Evolutionary conservation across 805 yeast genomes (phyloP), one percentile per base, ranked within the genome.

Genomic region (Ogataea nakhonphanomensis): DNA sequence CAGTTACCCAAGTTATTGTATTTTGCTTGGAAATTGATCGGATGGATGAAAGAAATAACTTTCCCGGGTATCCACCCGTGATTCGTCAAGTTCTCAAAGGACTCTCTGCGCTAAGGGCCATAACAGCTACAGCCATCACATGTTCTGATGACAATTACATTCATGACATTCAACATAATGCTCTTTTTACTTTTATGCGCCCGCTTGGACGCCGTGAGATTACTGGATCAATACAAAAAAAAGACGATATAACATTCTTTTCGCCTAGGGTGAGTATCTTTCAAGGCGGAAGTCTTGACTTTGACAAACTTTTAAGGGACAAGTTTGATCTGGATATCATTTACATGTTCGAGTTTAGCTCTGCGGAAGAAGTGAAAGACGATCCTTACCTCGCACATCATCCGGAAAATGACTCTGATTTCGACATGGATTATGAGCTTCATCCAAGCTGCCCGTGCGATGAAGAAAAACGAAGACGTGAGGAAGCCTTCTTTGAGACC

Each of bases 151-250:
- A 58, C 0, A 51, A 50, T 13, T 57, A 75, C 38, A 52, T 53
- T 13, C 82, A 79, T 51, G 93, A 84, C 55, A 62, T 80, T 20
- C 62, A 69, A 38, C 79, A 77, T 50, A 79, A 78, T 49, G 69
- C 85, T 8, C 64, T 83, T 17, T 58, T 73, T 26, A 70, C 78
- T 39, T 83, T 79, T 53, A 69, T 78, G 68, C 78, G 81, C 14
- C 89, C 90, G 2, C 73, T 78, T 61, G 84, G 81, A 1, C 65
- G 90, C 45, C 72, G 76, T 40, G 58, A 70, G 14, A 77, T 80
- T 14, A 71, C 72, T 37, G 90, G 91, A 3, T 70, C 83, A 0
- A 55, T 82, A 23, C 9, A 15, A 6, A 20, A 30, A 6, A 21
- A 29, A 24, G 15, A 12, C 25, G 33, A 20, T 7, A 23, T 14